Evolutionary conservation across 164 flowering plant genomes (phyloP).

Genomic region (Brasenia schreberi): DNA sequence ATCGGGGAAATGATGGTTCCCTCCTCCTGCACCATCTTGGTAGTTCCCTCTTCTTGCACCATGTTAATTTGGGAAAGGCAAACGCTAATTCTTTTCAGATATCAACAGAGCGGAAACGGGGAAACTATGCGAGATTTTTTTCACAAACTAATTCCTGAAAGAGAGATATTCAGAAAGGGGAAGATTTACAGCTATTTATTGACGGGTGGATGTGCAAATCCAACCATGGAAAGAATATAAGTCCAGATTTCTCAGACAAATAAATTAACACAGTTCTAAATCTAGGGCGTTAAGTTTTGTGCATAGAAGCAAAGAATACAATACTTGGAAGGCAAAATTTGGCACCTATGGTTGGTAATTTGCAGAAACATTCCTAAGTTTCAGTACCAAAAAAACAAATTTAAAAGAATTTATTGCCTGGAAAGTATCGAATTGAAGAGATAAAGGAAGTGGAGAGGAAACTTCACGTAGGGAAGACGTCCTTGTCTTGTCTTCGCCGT

Average conservation of each 20-base stretch:
- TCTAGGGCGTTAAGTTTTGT: background rate
- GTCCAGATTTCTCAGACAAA: background rate
- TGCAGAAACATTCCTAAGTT: background rate
- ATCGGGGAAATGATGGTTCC: background rate
- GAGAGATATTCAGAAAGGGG: background rate
- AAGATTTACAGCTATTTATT: background rate
- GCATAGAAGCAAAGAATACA: background rate
- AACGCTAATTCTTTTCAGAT: background rate
- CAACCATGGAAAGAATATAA: background rate
- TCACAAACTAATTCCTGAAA: background rate
- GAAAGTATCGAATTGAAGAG: too few relatives aligned
- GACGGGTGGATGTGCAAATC: background rate
- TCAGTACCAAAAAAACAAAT: too few relatives aligned
- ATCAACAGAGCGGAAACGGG: background rate
- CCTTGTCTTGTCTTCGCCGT: background rate
- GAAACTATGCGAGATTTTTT: background rate
- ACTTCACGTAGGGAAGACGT: background rate
- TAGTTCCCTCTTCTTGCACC: background rate
- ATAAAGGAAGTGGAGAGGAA: too few relatives aligned
- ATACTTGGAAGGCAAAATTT: background rate
- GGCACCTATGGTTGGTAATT: background rate
- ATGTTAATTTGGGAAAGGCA: background rate
- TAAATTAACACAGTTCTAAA: background rate
- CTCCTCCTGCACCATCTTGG: background rate
- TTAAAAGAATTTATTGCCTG: too few relatives aligned